phyloP scores from a whole-genome alignment of 495 filamentous ascomycete genomes.

The Penicillium herquei region DNA sequence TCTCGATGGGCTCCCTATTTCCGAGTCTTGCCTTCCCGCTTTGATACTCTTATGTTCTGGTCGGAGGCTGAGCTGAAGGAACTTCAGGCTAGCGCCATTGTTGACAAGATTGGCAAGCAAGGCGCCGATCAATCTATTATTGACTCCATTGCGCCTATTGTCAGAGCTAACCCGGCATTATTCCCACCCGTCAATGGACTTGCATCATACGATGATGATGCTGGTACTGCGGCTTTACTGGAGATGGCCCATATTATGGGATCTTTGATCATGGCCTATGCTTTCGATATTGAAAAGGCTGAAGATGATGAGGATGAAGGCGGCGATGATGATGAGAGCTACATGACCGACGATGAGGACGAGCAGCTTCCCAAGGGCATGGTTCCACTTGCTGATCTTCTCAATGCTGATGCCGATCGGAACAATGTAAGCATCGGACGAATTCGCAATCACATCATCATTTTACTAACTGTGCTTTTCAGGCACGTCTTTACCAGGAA shows the following conservation, averaged over 20 bases:
- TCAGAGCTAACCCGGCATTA: slow-evolving; percentile 40
- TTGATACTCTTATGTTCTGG: slow-evolving; percentile 95
- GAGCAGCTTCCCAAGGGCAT: slow-evolving; percentile 71
- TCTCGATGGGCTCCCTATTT: slow-evolving; percentile 82
- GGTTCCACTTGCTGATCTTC: slow-evolving; percentile 89
- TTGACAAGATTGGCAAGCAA: slow-evolving; percentile 73
- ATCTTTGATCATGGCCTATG: slow-evolving; percentile 90
- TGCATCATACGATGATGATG: slow-evolving; percentile 50
- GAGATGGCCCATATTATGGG: slow-evolving; percentile 73
- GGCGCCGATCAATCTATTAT: slow-evolving; percentile 69
- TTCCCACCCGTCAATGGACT: slow-evolving; percentile 47
- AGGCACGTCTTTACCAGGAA: slow-evolving; percentile 70
- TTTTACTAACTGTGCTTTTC: not conserved
- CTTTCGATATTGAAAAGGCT: slow-evolving; percentile 74
- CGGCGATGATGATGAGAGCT: slow-evolving; percentile 56
- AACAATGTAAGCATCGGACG: slow-evolving; percentile 59
- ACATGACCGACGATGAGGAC: slow-evolving; percentile 69
- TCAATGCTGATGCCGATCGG: slow-evolving; percentile 85
- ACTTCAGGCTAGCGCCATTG: slow-evolving; percentile 74
- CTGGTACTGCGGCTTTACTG: slow-evolving; percentile 53
- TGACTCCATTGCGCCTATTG: slow-evolving; percentile 60
- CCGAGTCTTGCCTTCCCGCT: slow-evolving; percentile 69
- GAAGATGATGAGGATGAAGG: slow-evolving; percentile 55
- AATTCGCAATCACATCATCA: too few relatives aligned
- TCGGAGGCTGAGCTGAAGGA: slow-evolving; percentile 63